Conservation (phyloP, 2,329 filamentous ascomycete genomes). For the Fusarium chuoi region DNA sequence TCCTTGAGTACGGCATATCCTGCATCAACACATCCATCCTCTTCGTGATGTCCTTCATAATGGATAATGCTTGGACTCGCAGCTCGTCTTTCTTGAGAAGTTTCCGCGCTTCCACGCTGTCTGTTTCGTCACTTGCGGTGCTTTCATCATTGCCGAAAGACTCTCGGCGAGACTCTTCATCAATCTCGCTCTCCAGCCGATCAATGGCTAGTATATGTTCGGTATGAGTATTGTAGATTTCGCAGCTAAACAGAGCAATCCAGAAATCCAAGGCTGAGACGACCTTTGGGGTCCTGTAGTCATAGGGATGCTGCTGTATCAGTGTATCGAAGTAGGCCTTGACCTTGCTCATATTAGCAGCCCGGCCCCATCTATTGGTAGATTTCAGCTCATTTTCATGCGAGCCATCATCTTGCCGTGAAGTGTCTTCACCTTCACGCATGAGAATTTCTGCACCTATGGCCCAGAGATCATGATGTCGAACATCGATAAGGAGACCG, state of each 20-base stretch:
- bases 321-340: conserved; percentile 78
- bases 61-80: conserved; percentile 62
- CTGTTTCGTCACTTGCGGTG: conserved; percentile 34
- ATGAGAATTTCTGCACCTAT: conserved; percentile 87
- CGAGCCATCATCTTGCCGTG: conserved; percentile 1
- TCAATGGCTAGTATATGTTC: conserved; percentile 62
- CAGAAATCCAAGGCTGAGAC: conserved; percentile 81
- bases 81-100: conserved; percentile 52
- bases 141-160: conserved; percentile 33
- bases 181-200: conserved; percentile 47
- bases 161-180: conserved; percentile 30
- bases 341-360: conserved; percentile 58
- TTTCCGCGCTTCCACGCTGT: conserved; percentile 26
- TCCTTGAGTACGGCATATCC: conserved; percentile 76
- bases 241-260: conserved; percentile 81
- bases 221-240: conserved; percentile 79
- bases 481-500: conserved; percentile 69
- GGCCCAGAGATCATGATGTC: conserved; percentile 78
- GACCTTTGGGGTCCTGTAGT: conserved; percentile 65
- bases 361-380: conserved; percentile 53
- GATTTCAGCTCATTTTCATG: neutral
- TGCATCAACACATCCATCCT: conserved; percentile 78
- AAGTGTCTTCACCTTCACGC: conserved; percentile 60
- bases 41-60: conserved; percentile 70
- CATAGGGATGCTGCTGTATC: conserved; percentile 80